phyloP scores from a whole-genome alignment of 2,329 filamentous ascomycete species.

The Scolecobasidium constrictum region DNA sequence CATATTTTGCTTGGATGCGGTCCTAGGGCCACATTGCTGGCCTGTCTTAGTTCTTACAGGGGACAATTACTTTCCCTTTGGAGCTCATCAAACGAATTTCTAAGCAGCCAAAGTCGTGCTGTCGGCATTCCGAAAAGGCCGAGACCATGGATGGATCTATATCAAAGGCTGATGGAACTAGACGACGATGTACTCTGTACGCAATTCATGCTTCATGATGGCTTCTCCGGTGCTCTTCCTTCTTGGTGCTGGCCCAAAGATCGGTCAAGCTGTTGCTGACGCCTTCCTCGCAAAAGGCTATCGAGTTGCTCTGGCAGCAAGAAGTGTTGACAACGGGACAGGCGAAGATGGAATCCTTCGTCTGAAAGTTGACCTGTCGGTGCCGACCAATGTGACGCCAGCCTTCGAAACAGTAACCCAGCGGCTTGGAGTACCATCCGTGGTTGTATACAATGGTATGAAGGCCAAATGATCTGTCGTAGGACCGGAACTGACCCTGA shows the following conservation, averaged over 20 bases:
- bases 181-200: too few species aligned
- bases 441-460: constrained; percentile 8
- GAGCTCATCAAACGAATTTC: too few species aligned
- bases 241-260: constrained; percentile 6
- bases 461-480: not conserved
- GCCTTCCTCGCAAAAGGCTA: not conserved
- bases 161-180: too few species aligned
- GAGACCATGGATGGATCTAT: too few species aligned
- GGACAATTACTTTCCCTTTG: too few species aligned
- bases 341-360: not conserved
- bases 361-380: constrained; percentile 4
- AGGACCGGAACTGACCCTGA: not conserved
- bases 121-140: too few species aligned
- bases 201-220: too few species aligned
- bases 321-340: constrained; percentile 2
- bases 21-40: too few species aligned
- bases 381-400: not conserved
- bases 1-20: too few species aligned
- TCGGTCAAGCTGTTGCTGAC: not conserved
- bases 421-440: not conserved
- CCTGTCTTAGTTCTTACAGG: too few species aligned
- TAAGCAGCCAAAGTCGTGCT: too few species aligned
- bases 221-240: constrained; percentile 1
- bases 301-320: constrained; percentile 5
- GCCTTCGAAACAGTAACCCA: not conserved